phyloP scores from a whole-genome alignment of 2,329 filamentous ascomycete genomes.

The Cercospora berteroae region DNA sequence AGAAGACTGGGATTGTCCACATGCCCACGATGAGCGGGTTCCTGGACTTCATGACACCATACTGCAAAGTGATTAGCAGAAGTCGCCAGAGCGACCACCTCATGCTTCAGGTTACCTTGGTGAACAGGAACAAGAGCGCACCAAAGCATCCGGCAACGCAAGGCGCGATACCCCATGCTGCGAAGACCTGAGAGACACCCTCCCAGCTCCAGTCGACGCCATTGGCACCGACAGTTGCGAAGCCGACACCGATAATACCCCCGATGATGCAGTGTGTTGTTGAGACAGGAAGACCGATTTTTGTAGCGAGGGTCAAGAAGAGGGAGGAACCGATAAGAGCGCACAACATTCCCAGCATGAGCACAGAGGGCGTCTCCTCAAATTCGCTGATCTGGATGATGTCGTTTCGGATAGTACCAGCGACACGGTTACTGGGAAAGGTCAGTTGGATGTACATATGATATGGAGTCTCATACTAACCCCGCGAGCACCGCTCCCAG shows the following conservation, averaged over 20 bases:
- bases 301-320: slow-evolving; percentile 55
- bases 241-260: slow-evolving; percentile 41
- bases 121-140: slow-evolving; percentile 47
- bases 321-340: slow-evolving; percentile 52
- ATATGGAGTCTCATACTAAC: slow-evolving; percentile 30
- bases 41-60: slow-evolving; percentile 47
- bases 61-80: slow-evolving; percentile 32
- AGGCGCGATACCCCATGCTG: slow-evolving; percentile 48
- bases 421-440: slow-evolving; percentile 29
- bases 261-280: slow-evolving; percentile 53
- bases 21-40: slow-evolving; percentile 51
- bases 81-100: neutral
- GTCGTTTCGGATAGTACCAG: slow-evolving; percentile 50
- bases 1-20: slow-evolving; percentile 49
- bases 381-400: slow-evolving; percentile 49
- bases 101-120: slow-evolving; percentile 32
- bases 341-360: slow-evolving; percentile 56
- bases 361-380: slow-evolving; percentile 46
- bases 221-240: slow-evolving; percentile 52
- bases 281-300: slow-evolving; percentile 53
- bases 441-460: neutral
- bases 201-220: slow-evolving; percentile 58
- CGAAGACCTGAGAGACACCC: slow-evolving; percentile 61
- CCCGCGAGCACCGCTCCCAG: slow-evolving; percentile 46
- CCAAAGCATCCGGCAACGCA: slow-evolving; percentile 47